Conservation (phyloP, 495 filamentous ascomycete species). For the Neurospora sublineolata region DNA sequence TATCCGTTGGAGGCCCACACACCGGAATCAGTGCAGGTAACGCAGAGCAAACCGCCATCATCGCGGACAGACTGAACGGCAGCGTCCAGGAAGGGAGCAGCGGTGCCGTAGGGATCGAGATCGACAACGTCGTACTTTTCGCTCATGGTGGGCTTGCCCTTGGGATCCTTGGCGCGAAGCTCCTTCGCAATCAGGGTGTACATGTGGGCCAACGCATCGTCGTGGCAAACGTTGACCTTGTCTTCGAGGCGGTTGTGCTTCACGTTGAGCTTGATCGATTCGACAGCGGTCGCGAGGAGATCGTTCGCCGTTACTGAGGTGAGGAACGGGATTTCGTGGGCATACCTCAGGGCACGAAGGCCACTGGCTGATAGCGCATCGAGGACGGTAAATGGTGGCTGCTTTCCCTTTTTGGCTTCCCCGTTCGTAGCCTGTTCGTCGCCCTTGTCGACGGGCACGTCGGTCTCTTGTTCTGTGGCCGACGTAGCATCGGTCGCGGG, state of each 20-base stretch:
- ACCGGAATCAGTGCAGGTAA: slow-evolving; percentile 91
- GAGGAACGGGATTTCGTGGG: slow-evolving; percentile 72
- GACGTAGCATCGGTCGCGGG: slow-evolving; percentile 1
- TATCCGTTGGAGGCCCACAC: slow-evolving; percentile 91
- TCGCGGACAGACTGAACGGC: slow-evolving; percentile 75
- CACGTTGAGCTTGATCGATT: slow-evolving; percentile 72
- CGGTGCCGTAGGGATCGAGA: slow-evolving; percentile 90
- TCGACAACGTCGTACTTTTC: slow-evolving; percentile 84
- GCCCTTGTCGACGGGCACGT: neutral
- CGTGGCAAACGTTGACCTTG: slow-evolving; percentile 59
- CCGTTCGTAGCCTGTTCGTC: slow-evolving; percentile 9
- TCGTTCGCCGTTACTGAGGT: slow-evolving; percentile 86
- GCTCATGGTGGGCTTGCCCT: slow-evolving; percentile 16
- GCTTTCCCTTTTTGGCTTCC: slow-evolving; percentile 11
- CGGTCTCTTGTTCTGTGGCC: slow-evolving; percentile 10
- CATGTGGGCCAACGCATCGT: slow-evolving; percentile 86
- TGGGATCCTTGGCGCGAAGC: slow-evolving; percentile 19
- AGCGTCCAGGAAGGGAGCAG: slow-evolving; percentile 80
- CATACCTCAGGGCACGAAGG: slow-evolving; percentile 82
- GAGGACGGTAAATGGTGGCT: slow-evolving; percentile 59
- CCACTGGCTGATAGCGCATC: slow-evolving; percentile 94
- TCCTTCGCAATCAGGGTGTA: slow-evolving; percentile 47
- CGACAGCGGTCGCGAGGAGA: slow-evolving; percentile 61
- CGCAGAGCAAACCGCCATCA: slow-evolving; percentile 77
- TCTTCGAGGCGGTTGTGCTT: slow-evolving; percentile 62